A percentile compares a stretch with the other conserved stretches of the same genome.
Conservation (phyloP, 2,329 filamentous ascomycete genomes). For the Alternaria arborescens region DNA sequence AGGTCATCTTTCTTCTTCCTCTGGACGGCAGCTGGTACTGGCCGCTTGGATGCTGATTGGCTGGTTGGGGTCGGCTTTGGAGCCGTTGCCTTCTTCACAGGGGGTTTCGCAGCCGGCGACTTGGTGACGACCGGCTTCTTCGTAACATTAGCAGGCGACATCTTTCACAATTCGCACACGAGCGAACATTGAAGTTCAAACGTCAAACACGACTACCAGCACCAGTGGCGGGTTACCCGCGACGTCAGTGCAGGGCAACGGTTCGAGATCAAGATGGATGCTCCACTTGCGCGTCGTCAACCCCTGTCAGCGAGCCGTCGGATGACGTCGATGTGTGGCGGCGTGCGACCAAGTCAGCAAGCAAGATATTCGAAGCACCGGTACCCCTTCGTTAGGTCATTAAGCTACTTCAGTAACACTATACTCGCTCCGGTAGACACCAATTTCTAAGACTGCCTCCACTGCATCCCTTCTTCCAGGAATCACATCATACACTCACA, state of each 20-base stretch:
- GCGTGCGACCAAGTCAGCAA: conserved; percentile 27
- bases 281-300: conserved; percentile 33
- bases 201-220: conserved; percentile 13
- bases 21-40: conserved; percentile 33
- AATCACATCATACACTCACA: not conserved
- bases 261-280: conserved; percentile 35
- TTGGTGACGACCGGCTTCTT: conserved; percentile 27
- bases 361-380: conserved; percentile 33
- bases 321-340: conserved; percentile 49
- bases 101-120: conserved; percentile 8
- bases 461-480: conserved; percentile 2
- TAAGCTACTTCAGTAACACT: conserved; percentile 12
- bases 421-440: conserved; percentile 11
- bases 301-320: conserved; percentile 32
- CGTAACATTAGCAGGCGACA: conserved; percentile 39
- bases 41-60: conserved; percentile 25
- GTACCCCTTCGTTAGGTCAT: conserved; percentile 22
- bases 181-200: conserved; percentile 13
- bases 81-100: conserved; percentile 1
- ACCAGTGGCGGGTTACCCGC: conserved; percentile 20
- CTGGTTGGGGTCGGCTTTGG: conserved; percentile 4
- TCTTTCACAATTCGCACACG: conserved; percentile 11
- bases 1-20: conserved; percentile 49
- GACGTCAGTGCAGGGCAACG: conserved; percentile 30
- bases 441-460: not conserved